Base-by-base conservation (phyloP, 176 grass and related monocot genomes). In the Poa pratensis region DNA sequence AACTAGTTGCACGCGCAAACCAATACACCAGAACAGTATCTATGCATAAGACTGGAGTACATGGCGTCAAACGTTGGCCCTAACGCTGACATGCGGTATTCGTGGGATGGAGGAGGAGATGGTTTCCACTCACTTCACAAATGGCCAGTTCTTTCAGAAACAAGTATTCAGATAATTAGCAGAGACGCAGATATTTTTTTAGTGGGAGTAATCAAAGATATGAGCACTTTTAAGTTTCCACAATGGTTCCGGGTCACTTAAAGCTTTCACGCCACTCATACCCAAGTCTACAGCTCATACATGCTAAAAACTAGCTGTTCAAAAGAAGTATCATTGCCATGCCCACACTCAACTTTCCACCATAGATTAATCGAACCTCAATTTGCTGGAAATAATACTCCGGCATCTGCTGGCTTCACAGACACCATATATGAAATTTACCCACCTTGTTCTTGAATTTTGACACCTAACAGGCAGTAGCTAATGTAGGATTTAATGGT, bases 261-360 rank as follows among this genome's bases (percentile, higher is more conserved):
- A 53, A 53, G 49, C 11, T 69, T 60, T 59, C 7, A 19, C 7
- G 32, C 53, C 49, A 52, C 72, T 82, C 63, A 42, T 77, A 69
- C 54, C 51, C 50, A 28, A 79, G 30, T 1, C 30, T 35, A 30
- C 24, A 76, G 22, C 15, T 68, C 61, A 77, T 14, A 14, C 3
- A n/a, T 68, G 24, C 1, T 13, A 24, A 5, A 9, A 68, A 69
- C 19, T 83, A 37, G 20, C 45, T 84, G 23, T 19, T 84, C 57
- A 24, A 81, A 40, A 73, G 20, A 73, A 73, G 16, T 80, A 79
- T 26, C 16, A 34, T 69, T 54, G 34, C 32, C 27, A 83, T 59
- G 58, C 37, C 18, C 20, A 28, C 67, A 66, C 11, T 46, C 14
- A 65, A 52, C 6, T 32, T 23, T 57, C 20, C 49, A 72, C 23